Evolutionary conservation across 2,329 filamentous ascomycete genomes (phyloP).

Genomic region (Claviceps spartinae): DNA sequence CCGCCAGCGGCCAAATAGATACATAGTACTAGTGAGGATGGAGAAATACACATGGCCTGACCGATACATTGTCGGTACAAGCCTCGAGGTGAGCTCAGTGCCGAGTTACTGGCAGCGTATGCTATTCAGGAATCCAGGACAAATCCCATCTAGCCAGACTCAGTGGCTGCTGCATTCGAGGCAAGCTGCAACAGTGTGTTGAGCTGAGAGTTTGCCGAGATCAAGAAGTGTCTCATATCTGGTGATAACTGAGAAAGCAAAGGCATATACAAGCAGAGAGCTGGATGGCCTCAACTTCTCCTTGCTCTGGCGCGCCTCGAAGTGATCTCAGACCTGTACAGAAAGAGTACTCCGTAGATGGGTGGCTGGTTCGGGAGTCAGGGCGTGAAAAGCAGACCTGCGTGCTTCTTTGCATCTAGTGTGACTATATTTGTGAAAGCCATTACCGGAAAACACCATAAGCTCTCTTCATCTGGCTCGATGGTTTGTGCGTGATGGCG

Average conservation of each 20-base stretch:
- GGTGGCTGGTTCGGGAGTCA: too few species aligned
- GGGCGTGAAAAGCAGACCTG: not conserved
- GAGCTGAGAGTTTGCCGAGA: conserved; percentile 22
- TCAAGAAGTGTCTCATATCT: conserved; percentile 10
- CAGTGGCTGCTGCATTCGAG: conserved; percentile 24
- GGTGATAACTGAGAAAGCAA: too few species aligned
- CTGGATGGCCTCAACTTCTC: too few species aligned
- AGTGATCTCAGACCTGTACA: too few species aligned
- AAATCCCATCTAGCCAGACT: conserved; percentile 15
- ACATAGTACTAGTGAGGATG: not conserved
- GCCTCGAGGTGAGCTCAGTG: not conserved
- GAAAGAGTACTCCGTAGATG: too few species aligned
- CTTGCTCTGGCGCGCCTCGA: too few species aligned
- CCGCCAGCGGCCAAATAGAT: not conserved
- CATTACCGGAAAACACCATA: not conserved
- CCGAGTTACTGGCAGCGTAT: not conserved
- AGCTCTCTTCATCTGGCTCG: not conserved
- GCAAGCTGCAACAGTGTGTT: conserved; percentile 23
- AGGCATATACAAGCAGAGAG: too few species aligned
- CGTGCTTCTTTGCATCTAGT: not conserved
- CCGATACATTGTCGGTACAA: not conserved
- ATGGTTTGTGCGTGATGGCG: not conserved
- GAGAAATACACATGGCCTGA: not conserved
- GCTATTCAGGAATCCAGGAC: not conserved
- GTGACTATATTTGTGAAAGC: not conserved